Evolutionary conservation across 2,329 filamentous ascomycete species (phyloP), one percentile per base, ranked within the genome.

Genomic region (Penicillium vulpinum): DNA sequence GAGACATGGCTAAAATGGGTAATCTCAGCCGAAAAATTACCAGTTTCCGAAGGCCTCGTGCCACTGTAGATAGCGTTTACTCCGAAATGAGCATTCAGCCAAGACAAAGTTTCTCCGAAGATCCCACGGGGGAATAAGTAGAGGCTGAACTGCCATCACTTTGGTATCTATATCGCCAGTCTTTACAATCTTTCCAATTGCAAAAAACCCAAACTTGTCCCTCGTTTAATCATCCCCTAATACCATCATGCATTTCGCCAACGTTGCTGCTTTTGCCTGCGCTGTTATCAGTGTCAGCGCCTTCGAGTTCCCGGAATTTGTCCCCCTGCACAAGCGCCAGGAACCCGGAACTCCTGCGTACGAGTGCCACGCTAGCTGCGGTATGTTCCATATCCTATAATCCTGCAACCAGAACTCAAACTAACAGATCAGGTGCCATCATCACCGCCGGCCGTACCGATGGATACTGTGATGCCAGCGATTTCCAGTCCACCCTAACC

Each of bases 361-460:
- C 50, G 63, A 74, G 3, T 74, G 72, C 29, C 72, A 74, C 48
- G 64, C 65, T 10, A 62, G 70, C 50, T 75, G 72, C 56, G 72
- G 72, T 75, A 64, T 33, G 65, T 58, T 10, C 16, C 4, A 31
- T 21, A 16, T 10, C 11, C 43, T 10, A 4, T 9, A 21, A 9
- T 29, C 22, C 22, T 44, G 2, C 26, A 29, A 18, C 11, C 4
- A 22, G 10, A 11, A 45, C 18, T 2, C 10, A 21, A 21, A 3
- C 43, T 45, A 18, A 45, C 28, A 21, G 26, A 16, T 10, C 4
- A 45, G 43, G 43, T 15, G 43, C 26, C 43, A 13, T 45, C 5
- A 45, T 45, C 21, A 15, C 13, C 7, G 26, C 26, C 13, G n/a
- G n/a, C 13, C 43, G 43, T 16, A 31, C n/a, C 21, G n/a, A 31